Evolutionary conservation across 1,139 yeast species (phyloP).

Genomic region (Neolecta irregularis): DNA sequence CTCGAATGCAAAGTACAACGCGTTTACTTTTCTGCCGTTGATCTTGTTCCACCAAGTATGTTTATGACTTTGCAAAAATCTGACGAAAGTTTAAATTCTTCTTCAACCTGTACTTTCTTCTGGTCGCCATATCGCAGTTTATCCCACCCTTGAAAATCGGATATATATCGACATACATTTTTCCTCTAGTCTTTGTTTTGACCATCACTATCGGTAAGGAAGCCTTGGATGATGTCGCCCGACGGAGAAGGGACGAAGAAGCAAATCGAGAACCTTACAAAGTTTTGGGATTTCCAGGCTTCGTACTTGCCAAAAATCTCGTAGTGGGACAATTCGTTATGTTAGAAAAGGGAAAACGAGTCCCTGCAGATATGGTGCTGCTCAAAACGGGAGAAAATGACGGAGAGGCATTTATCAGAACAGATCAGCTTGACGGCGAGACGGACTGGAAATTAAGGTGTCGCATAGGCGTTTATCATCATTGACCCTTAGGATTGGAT

Average conservation of each 20-base stretch:
- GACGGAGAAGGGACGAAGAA: conserved; percentile 79
- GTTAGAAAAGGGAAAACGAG: conserved; percentile 63
- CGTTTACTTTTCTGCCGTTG: conserved; percentile 73
- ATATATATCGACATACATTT: conserved; percentile 78
- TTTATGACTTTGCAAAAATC: background rate
- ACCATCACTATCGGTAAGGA: conserved; percentile 90
- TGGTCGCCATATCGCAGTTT: conserved; percentile 88
- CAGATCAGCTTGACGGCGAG: conserved; percentile 97
- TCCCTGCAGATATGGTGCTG: conserved; percentile 85
- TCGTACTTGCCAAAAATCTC: conserved; percentile 48
- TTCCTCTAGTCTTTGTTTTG: conserved; percentile 84
- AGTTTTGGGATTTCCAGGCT: conserved; percentile 35
- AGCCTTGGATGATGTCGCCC: conserved; percentile 81
- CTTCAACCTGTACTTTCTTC: conserved; percentile 76
- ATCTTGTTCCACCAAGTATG: conserved; percentile 66
- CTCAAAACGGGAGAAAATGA: conserved; percentile 63
- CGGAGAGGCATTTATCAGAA: conserved; percentile 87
- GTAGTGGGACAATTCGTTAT: conserved; percentile 79
- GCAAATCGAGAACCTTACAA: conserved; percentile 74
- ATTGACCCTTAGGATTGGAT: conserved; percentile 34
- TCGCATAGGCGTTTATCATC: background rate
- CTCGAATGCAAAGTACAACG: conserved; percentile 88
- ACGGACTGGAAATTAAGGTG: conserved; percentile 81
- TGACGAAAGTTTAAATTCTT: conserved; percentile 58
- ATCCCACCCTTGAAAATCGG: conserved; percentile 89